Evolutionary conservation across 345 rosid genomes (phyloP), one percentile per base, ranked within the genome.

Genomic region (Pugionium cornutum): DNA sequence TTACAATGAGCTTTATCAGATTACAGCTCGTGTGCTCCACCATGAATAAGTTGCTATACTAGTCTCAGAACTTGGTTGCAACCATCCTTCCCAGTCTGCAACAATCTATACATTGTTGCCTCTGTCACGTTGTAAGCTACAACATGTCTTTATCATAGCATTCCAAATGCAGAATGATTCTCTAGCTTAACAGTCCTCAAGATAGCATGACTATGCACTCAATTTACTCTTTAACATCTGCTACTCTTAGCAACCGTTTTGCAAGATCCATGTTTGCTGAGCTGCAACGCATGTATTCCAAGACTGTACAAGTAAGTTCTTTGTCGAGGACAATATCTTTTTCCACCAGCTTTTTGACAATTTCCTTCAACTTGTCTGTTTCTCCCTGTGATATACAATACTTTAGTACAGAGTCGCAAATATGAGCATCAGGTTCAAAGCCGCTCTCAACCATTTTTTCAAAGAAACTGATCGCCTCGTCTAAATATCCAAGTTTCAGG

Each of bases 401-500:
- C 78, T 77, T 85, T 74, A 88, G 64, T 62, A 88, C 80, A 45
- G 84, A 84, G 68, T 88, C 89, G 69, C 72, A 80, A 30, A 79
- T 72, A 64, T 55, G 51, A 32, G 65, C 66, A 61, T 73, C 78
- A 25, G 91, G 86, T 67, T 46, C 71, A 66, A 77, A 62, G 50
- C 95, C 95, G 18, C 72, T 71, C 31, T 80, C 80, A 56, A 84
- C 67, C 91, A 88, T 82, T 68, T 69, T 76, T 53, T 88, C 85
- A 55, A 79, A 80, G 47, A 55, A 55, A 50, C 72, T 35, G 64
- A 73, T 81, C 7, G 91, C 89, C 70, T 85, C 82, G 45, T 80
- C 83, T 59, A 82, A 28, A 58, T 52, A 68, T 57, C 89, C 91
- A 51, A 68, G 78, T 76, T 84, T 85, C 27, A 81, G 63, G 42